A percentile compares a stretch with the other conserved stretches of the same genome.
Evolutionary conservation across 2,329 filamentous ascomycete species (phyloP).

Genomic region (Penicillium sp.): DNA sequence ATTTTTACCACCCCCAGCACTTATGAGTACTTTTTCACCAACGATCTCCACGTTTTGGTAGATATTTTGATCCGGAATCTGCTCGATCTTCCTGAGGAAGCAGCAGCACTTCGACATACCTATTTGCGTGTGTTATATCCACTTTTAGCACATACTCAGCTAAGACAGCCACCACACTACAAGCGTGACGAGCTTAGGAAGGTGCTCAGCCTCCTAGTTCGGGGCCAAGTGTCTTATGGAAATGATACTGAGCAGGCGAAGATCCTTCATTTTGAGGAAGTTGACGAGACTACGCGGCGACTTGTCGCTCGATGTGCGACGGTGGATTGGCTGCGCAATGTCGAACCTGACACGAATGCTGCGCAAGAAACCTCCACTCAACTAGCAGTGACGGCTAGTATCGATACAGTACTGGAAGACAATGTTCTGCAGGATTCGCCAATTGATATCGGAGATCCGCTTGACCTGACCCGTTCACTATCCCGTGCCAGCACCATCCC

Average conservation of each 20-base stretch:
- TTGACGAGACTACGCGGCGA: conserved; percentile 51
- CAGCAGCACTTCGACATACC: conserved; percentile 73
- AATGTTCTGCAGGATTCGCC: conserved; percentile 15
- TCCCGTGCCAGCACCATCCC: conserved; percentile 29
- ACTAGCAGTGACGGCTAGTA: conserved; percentile 12
- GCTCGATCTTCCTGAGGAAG: conserved; percentile 89
- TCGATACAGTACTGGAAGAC: conserved; percentile 22
- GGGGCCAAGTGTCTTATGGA: conserved; percentile 67
- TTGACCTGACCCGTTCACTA: conserved; percentile 41
- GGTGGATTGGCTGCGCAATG: conserved; percentile 47
- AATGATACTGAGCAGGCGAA: conserved; percentile 45
- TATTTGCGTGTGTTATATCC: conserved; percentile 93
- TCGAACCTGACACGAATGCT: conserved; percentile 23
- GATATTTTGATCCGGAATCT: conserved; percentile 96
- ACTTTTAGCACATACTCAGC: conserved; percentile 85
- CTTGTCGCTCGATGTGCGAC: conserved; percentile 48
- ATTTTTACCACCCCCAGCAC: conserved; percentile 90
- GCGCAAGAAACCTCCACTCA: conserved; percentile 10
- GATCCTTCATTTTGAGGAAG: conserved; percentile 51
- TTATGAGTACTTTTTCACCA: conserved; percentile 98
- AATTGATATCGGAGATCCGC: conserved; percentile 22
- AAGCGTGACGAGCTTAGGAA: conserved; percentile 82
- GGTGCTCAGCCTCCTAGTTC: conserved; percentile 70
- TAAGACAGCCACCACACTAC: conserved; percentile 83
- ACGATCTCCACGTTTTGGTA: conserved; percentile 88